phyloP scores from a whole-genome alignment of 768 basidiomycete genomes.

The Boletus speciosus region DNA sequence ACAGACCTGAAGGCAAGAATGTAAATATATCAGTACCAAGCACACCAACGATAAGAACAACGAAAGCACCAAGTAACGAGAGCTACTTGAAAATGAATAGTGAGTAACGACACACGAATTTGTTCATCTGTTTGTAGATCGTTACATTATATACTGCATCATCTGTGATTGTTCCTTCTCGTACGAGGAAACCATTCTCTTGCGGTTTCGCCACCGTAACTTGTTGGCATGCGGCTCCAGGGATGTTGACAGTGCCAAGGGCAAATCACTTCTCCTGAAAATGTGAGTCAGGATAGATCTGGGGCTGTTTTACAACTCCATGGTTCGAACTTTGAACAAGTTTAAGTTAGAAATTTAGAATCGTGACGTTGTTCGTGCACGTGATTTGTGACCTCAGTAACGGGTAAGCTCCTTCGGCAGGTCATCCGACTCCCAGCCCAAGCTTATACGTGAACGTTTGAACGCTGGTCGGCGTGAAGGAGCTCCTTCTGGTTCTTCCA shows the following conservation, averaged over 20 bases:
- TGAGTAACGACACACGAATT: background rate
- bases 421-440: background rate
- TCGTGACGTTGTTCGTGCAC: background rate
- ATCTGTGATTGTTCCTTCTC: background rate
- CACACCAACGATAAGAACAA: background rate
- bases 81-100: background rate
- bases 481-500: background rate
- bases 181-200: background rate
- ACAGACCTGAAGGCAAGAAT: background rate
- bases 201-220: background rate
- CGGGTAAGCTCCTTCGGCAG: constrained; percentile 16
- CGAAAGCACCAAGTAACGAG: background rate
- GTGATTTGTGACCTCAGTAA: constrained; percentile 6
- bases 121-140: background rate
- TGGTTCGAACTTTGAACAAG: background rate
- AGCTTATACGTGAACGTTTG: background rate
- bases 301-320: background rate
- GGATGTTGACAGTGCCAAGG: background rate
- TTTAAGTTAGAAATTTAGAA: too few relatives aligned
- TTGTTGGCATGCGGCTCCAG: background rate
- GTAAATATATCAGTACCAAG: background rate
- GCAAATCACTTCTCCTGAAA: background rate
- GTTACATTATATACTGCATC: background rate
- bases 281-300: too few relatives aligned
- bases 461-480: background rate